Evolutionary conservation across 163 green algal species (phyloP).

Genomic region (Prototheca wickerhamii): DNA sequence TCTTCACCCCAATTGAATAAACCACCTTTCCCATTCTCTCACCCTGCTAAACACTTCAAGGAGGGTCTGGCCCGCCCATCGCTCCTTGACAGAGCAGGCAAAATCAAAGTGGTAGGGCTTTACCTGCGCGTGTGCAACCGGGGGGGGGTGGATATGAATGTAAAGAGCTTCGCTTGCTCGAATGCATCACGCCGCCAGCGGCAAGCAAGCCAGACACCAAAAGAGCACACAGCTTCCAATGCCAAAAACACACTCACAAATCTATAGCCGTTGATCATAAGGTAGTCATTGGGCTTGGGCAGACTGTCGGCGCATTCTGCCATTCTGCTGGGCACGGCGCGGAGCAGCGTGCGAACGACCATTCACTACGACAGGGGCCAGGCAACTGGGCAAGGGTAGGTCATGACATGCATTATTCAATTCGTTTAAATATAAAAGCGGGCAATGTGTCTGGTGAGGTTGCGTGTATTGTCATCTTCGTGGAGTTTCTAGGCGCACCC

Average conservation of each 20-base stretch:
- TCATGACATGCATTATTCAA: not conserved
- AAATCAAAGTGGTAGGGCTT: constrained; percentile 84
- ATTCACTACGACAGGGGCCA: too few species aligned
- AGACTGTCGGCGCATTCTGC: constrained; percentile 22
- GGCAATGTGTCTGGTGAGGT: not conserved
- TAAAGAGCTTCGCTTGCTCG: not conserved
- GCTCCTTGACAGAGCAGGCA: constrained; percentile 59
- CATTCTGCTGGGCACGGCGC: not conserved
- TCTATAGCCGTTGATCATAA: constrained; percentile 32
- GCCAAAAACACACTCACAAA: constrained; percentile 28
- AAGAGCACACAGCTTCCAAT: not conserved
- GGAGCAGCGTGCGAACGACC: not conserved
- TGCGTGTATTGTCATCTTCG: not conserved
- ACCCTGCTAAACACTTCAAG: constrained; percentile 59
- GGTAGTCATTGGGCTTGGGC: constrained; percentile 32
- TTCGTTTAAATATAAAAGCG: not conserved
- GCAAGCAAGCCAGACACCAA: not conserved
- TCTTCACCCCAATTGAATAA: not conserved
- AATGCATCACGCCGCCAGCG: not conserved
- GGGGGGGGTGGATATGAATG: not conserved
- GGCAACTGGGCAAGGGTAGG: too few species aligned
- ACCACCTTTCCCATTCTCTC: not conserved
- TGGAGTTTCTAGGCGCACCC: too few species aligned
- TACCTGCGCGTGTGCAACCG: constrained; percentile 39
- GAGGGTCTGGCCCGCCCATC: constrained; percentile 55